Conservation (phyloP, 2,329 filamentous ascomycete genomes). For the Teratosphaeriaceae sp. region DNA sequence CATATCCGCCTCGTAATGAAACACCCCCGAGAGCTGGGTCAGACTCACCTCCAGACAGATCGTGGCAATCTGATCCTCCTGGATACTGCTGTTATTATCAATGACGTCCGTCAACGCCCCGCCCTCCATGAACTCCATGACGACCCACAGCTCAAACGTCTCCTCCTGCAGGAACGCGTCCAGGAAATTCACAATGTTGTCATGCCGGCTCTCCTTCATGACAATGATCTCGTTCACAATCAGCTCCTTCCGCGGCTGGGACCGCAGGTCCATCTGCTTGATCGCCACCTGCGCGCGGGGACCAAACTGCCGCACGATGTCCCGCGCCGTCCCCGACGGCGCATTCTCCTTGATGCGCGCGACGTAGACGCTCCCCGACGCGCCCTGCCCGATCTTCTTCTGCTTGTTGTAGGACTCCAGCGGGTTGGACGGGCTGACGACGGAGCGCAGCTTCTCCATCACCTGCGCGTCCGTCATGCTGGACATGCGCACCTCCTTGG, state of each 20-base stretch:
- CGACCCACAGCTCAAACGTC: constrained; percentile 94
- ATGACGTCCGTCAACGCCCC: constrained; percentile 97
- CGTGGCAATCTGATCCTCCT: constrained; percentile 94
- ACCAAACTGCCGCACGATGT: constrained; percentile 72
- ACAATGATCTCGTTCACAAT: constrained; percentile 99
- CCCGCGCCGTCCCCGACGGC: constrained; percentile 69
- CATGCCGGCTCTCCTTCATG: constrained; percentile 98
- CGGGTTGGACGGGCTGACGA: constrained; percentile 92
- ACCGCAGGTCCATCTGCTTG: constrained; percentile 98
- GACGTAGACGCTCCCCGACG: constrained; percentile 95
- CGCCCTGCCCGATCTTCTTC: constrained; percentile 98
- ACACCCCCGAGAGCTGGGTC: background rate
- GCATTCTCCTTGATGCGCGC: constrained; percentile 89
- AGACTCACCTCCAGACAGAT: constrained; percentile 84
- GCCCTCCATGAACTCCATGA: constrained; percentile 99
- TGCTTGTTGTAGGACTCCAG: constrained; percentile 97
- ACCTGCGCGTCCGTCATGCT: constrained; percentile 97
- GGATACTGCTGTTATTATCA: constrained; percentile 91
- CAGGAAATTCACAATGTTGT: constrained; percentile 98
- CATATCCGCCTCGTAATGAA: background rate
- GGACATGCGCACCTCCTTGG: constrained; percentile 95
- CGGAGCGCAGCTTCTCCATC: constrained; percentile 90
- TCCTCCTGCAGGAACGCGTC: constrained; percentile 96
- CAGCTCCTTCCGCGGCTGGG: constrained; percentile 93
- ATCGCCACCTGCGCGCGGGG: constrained; percentile 87